Evolutionary conservation across 1,284 basidiomycete species (phyloP).

Genomic region (Ustilago xerochloae): DNA sequence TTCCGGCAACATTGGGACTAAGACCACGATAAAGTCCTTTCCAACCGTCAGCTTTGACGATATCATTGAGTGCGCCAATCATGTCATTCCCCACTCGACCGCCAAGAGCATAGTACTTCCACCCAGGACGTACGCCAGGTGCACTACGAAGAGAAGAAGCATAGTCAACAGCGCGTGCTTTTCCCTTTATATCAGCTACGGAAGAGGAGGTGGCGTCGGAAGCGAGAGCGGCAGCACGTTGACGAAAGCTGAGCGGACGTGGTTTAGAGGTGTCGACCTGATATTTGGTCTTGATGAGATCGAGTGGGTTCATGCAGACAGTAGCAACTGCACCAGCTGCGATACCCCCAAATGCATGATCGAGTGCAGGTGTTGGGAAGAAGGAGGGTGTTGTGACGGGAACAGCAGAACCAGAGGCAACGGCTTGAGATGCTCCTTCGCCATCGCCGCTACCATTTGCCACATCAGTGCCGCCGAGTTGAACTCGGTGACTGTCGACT

Average conservation of each 20-base stretch:
- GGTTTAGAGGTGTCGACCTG: conserved; percentile 73
- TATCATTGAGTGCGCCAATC: conserved; percentile 77
- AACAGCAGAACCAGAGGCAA: conserved; percentile 4
- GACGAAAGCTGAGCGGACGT: conserved; percentile 22
- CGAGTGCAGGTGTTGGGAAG: conserved; percentile 70
- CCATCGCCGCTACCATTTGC: conserved; percentile 18
- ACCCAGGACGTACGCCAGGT: conserved; percentile 11
- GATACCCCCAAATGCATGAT: conserved; percentile 93
- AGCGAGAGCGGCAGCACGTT: conserved; percentile 10
- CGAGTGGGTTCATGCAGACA: conserved; percentile 96
- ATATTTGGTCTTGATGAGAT: conserved; percentile 93
- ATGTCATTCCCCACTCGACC: conserved; percentile 76
- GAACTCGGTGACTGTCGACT: conserved; percentile 3
- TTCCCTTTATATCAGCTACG: conserved; percentile 28
- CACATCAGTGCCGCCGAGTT: conserved; percentile 18
- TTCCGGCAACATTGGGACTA: conserved; percentile 90
- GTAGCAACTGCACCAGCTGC: conserved; percentile 92
- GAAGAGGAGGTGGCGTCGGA: not conserved
- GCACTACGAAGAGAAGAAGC: not conserved
- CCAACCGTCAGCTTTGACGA: conserved; percentile 82
- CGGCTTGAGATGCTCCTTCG: conserved; percentile 18
- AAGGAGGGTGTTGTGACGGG: conserved; percentile 37
- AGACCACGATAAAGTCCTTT: conserved; percentile 90
- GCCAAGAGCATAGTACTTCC: conserved; percentile 52
- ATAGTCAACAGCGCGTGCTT: conserved; percentile 16